These are phyloP conservation scores for Euphorbia pulcherrima DNA, from an alignment of 345 rosid species.

Conservation along the genomic window DNA sequence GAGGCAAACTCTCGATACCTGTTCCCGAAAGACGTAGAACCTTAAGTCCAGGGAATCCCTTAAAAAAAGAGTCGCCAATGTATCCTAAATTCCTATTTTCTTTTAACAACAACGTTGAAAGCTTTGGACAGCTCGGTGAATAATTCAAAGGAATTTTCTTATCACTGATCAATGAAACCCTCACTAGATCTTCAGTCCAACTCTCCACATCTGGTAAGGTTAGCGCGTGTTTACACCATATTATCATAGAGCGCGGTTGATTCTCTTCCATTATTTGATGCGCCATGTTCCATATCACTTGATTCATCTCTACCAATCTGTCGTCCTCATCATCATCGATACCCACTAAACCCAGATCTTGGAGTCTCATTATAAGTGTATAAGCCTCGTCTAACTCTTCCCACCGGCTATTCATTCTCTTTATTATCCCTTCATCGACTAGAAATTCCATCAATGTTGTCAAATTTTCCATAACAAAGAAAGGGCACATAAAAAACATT, in stretches of 20 bases:
- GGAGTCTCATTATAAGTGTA: not conserved
- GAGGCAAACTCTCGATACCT: slow-evolving; percentile 2
- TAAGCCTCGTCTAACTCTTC: not conserved
- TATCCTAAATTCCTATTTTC: accelerated
- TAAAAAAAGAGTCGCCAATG: slow-evolving; percentile 7
- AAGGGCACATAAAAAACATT: slow-evolving; percentile 24
- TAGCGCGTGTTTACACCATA: not conserved
- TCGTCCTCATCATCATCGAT: not conserved
- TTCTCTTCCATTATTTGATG: not conserved
- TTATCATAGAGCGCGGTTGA: not conserved
- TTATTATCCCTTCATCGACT: not conserved
- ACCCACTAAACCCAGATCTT: slow-evolving; percentile 8
- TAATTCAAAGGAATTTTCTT: not conserved
- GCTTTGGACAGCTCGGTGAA: slow-evolving; percentile 10
- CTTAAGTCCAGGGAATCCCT: not conserved
- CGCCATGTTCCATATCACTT: slow-evolving; percentile 27
- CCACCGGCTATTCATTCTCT: not conserved
- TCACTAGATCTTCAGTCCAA: slow-evolving; percentile 17
- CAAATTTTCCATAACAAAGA: no score
- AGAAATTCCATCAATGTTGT: not conserved
- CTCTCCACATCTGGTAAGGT: no score
- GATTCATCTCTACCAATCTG: slow-evolving; percentile 29
- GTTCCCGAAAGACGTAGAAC: slow-evolving; percentile 2
- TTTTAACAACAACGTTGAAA: not conserved
- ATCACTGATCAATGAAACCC: not conserved